phyloP scores from a whole-genome alignment of 768 basidiomycete genomes.

The Tulasnella sp. region DNA sequence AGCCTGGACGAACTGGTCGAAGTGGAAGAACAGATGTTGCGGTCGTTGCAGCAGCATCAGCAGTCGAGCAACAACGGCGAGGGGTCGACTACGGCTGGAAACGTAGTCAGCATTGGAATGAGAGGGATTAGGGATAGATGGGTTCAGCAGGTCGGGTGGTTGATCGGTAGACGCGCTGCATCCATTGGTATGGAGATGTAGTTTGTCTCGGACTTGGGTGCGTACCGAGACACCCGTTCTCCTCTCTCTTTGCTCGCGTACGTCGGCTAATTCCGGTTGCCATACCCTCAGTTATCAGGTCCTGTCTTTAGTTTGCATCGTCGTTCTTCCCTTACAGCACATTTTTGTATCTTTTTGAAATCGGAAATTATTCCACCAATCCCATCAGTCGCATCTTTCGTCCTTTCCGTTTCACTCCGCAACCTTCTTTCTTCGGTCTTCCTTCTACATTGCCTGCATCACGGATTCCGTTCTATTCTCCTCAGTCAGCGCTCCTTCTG shows the following conservation, averaged over 20 bases:
- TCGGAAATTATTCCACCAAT: not conserved
- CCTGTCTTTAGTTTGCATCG: not conserved
- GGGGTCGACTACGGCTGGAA: not conserved
- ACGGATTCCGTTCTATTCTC: not conserved
- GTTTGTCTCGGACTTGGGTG: not conserved
- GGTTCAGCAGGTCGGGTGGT: conserved; percentile 68
- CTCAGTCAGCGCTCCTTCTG: not conserved
- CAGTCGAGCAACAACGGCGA: not conserved
- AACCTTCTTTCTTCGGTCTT: not conserved
- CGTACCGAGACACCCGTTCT: not conserved
- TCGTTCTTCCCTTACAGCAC: not conserved
- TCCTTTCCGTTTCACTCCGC: not conserved
- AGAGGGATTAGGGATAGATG: conserved; percentile 47
- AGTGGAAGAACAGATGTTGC: conserved; percentile 33
- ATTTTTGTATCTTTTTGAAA: not conserved
- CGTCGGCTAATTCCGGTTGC: not conserved
- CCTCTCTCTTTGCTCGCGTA: not conserved
- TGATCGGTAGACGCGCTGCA: conserved; percentile 37
- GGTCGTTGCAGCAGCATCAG: conserved; percentile 29
- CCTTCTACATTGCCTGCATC: not conserved
- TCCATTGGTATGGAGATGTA: conserved; percentile 12
- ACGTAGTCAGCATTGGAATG: conserved; percentile 23
- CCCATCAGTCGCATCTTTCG: not conserved
- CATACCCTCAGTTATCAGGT: not conserved
- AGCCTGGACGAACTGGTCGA: conserved; percentile 55